phyloP scores from a whole-genome alignment of 768 basidiomycete genomes.

The Cystofilobasidium ferigula region DNA sequence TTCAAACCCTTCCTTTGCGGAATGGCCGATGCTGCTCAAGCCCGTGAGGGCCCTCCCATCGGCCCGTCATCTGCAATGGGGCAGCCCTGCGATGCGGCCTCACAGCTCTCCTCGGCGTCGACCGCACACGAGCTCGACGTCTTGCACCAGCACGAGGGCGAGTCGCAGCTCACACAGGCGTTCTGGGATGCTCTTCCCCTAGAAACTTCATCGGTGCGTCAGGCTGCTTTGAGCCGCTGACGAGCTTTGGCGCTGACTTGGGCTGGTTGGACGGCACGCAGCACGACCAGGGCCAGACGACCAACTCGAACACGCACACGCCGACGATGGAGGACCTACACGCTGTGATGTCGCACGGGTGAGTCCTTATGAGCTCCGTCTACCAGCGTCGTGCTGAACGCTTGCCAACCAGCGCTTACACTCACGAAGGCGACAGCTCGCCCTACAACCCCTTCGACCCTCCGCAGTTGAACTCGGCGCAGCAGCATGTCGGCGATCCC shows the following conservation, averaged over 20 bases:
- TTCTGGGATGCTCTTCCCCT: constrained; percentile 10
- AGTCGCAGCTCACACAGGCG: not conserved
- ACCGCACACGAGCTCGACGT: not conserved
- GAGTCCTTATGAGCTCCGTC: not conserved
- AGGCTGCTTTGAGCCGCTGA: not conserved
- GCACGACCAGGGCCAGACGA: not conserved
- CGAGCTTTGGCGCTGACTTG: not conserved
- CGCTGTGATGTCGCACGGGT: not conserved
- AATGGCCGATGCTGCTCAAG: too few species aligned
- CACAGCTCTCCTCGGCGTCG: not conserved
- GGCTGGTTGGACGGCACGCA: not conserved
- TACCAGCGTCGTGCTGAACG: too few species aligned
- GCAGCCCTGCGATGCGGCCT: too few species aligned
- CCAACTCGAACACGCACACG: not conserved
- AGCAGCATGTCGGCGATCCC: not conserved
- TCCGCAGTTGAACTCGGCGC: not conserved
- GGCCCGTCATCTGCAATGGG: not conserved
- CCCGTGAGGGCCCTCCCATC: too few species aligned
- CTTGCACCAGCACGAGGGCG: not conserved
- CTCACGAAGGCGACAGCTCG: not conserved
- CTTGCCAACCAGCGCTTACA: not conserved
- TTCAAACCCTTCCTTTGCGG: too few species aligned
- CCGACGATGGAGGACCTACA: not conserved
- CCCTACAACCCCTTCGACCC: not conserved
- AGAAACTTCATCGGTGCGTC: not conserved